Base-by-base conservation (phyloP, 2,329 filamentous ascomycete genomes). In the Clathrospora elynae region DNA sequence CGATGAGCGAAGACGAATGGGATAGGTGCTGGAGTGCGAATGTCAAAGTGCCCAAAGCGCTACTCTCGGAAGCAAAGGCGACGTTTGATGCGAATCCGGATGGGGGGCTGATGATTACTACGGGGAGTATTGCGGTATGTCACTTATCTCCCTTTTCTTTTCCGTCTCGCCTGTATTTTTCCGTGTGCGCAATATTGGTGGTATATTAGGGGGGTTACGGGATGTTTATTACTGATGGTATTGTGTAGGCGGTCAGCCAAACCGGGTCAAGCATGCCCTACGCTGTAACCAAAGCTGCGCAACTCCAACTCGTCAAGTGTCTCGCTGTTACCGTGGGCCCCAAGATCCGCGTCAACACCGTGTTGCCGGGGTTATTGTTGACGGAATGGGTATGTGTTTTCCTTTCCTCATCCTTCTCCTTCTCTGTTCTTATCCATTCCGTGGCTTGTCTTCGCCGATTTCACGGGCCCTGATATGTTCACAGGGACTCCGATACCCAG, bases 201-300 rank as follows among this genome's bases (percentile, higher is more conserved):
- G n/a, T n/a, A n/a, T n/a, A n/a, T n/a, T n/a, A n/a, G n/a, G n/a
- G n/a, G n/a, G n/a, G n/a, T n/a, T n/a, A n/a, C n/a, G n/a, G n/a
- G n/a, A n/a, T n/a, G n/a, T n/a, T n/a, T n/a, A n/a, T n/a, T 33
- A 6, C 35, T 39, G 4, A 26, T 8, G 2, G 18, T 16, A 32
- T 14, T 4, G n/a, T 6, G 32, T 20, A 79, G 76, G 76, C 76
- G 31, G 54, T 78, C 46, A 62, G 72, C n/a, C 66, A 78, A 36
- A 65, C 62, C 37, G 81, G 81, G 4, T 81, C 77, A 53, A 79
- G 77, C 28, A 78, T 84, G 84, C 81, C 88, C 3, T 93, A 93
- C 61, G 77, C 83, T 0, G 85, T 91, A 12, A 87, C 86, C 24
- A 93, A 93, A 66, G 86, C 88, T 1, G 88, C 88, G 5, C 80